Conservation (phyloP, 1,139 yeast genomes). For the Candida sojae region DNA sequence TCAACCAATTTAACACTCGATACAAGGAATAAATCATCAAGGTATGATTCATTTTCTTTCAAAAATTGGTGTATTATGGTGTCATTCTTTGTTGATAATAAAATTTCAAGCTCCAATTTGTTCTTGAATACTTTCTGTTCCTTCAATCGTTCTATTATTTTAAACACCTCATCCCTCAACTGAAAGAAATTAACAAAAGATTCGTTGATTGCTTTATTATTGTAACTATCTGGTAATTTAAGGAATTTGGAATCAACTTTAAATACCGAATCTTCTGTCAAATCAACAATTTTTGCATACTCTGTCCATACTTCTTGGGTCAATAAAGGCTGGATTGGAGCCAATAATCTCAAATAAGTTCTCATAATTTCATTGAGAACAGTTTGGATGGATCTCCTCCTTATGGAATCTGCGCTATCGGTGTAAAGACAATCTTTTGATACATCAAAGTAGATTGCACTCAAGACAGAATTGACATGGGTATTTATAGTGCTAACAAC, state of each 20-base stretch:
- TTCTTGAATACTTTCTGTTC: constrained; percentile 51
- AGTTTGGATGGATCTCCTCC: constrained; percentile 70
- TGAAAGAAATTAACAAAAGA: constrained; percentile 45
- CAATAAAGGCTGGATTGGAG: constrained; percentile 82
- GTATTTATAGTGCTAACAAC: constrained; percentile 64
- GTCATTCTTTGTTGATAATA: constrained; percentile 26
- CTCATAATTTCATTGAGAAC: constrained; percentile 64
- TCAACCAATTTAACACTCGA: constrained; percentile 51
- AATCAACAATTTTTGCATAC: constrained; percentile 36
- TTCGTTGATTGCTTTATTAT: constrained; percentile 30
- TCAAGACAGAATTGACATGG: constrained; percentile 73
- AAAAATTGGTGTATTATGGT: constrained; percentile 16
- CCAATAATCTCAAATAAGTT: constrained; percentile 62
- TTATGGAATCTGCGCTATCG: constrained; percentile 46
- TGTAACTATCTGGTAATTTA: constrained; percentile 27
- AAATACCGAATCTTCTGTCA: constrained; percentile 52
- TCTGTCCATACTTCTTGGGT: constrained; percentile 88
- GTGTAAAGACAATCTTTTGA: constrained; percentile 86
- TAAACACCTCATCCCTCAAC: constrained; percentile 52
- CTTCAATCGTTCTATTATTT: constrained; percentile 34
- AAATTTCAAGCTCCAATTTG: constrained; percentile 61
- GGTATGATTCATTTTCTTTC: constrained; percentile 25
- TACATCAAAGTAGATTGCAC: constrained; percentile 84
- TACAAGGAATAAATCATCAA: constrained; percentile 66
- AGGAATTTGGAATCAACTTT: constrained; percentile 39